phyloP scores from a whole-genome alignment of 2,329 filamentous ascomycete genomes.

The Chaetomiaceae sp. region DNA sequence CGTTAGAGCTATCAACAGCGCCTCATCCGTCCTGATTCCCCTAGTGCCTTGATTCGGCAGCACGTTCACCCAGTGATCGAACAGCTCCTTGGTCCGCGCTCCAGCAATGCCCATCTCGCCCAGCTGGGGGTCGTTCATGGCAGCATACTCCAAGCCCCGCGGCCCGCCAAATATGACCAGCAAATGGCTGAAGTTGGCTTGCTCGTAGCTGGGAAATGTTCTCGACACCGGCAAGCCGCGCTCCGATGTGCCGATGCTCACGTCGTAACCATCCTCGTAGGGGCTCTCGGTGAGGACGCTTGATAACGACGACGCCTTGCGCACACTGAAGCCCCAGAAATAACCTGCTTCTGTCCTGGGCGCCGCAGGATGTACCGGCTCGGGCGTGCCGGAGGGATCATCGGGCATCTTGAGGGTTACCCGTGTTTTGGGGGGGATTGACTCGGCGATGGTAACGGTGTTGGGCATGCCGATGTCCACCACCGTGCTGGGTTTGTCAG shows the following conservation, averaged over 20 bases:
- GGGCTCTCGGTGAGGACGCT: conserved; percentile 72
- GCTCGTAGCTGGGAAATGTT: conserved; percentile 42
- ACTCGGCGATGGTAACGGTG: conserved; percentile 51
- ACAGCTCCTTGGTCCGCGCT: conserved; percentile 63
- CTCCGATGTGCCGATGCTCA: conserved; percentile 81
- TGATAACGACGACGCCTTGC: conserved; percentile 62
- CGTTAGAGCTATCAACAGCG: conserved; percentile 71
- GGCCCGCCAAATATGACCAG: conserved; percentile 78
- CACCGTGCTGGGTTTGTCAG: conserved; percentile 42
- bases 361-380: conserved; percentile 61
- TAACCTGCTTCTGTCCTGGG: conserved; percentile 74
- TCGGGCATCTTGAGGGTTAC: conserved; percentile 66
- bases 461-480: conserved; percentile 56
- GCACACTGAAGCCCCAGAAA: conserved; percentile 79
- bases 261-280: conserved; percentile 73
- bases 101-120: conserved; percentile 59
- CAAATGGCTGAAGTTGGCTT: conserved; percentile 61
- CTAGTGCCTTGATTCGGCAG: conserved; percentile 75
- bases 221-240: conserved; percentile 55
- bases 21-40: conserved; percentile 80
- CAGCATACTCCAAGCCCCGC: conserved; percentile 71
- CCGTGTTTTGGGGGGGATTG: conserved; percentile 65
- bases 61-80: conserved; percentile 81
- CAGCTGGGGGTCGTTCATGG: conserved; percentile 55
- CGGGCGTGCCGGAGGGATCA: conserved; percentile 42